These are phyloP conservation scores for Lanzia echinophila DNA, from an alignment of 2,329 filamentous ascomycete species.

Conservation along the genomic window DNA sequence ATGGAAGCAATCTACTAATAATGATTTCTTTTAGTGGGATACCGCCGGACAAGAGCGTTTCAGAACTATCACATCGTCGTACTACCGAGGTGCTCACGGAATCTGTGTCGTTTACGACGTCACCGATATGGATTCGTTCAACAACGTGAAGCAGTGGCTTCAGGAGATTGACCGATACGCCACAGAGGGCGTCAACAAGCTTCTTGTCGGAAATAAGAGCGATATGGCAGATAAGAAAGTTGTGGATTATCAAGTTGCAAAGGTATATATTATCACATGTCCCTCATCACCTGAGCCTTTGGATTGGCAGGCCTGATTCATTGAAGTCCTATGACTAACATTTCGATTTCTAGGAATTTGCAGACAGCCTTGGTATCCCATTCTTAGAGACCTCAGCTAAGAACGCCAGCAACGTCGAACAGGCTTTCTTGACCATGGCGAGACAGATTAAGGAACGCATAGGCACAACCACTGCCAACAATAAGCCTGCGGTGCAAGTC, in stretches of 20 bases:
- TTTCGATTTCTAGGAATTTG: conserved; percentile 68
- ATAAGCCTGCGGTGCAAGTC: conserved; percentile 97
- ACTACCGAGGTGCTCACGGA: conserved; percentile 97
- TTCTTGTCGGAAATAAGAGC: conserved; percentile 99
- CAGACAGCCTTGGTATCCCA: conserved; percentile 95
- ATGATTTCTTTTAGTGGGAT: conserved; percentile 67
- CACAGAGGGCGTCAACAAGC: conserved; percentile 98
- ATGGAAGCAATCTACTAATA: conserved; percentile 25
- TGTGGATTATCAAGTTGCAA: conserved; percentile 97
- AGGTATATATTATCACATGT: conserved; percentile 55
- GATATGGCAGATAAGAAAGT: conserved; percentile 99
- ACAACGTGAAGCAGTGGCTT: conserved; percentile 99
- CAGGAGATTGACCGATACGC: conserved; percentile 99
- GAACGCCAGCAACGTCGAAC: conserved; percentile 99
- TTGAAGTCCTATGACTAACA: conserved; percentile 15
- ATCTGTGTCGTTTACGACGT: conserved; percentile 99
- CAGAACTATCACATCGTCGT: conserved; percentile 98
- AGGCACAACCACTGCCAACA: conserved; percentile 90
- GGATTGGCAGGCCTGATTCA: conserved; percentile 6
- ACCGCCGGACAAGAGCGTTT: conserved; percentile 98
- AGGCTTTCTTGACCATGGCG: conserved; percentile 99
- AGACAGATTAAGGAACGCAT: conserved; percentile 99
- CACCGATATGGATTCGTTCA: conserved; percentile 99
- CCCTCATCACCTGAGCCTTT: conserved; percentile 18
- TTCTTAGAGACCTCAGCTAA: conserved; percentile 99